Evolutionary conservation across 1,284 basidiomycete genomes (phyloP).

Genomic region (Austroboletus niveus): DNA sequence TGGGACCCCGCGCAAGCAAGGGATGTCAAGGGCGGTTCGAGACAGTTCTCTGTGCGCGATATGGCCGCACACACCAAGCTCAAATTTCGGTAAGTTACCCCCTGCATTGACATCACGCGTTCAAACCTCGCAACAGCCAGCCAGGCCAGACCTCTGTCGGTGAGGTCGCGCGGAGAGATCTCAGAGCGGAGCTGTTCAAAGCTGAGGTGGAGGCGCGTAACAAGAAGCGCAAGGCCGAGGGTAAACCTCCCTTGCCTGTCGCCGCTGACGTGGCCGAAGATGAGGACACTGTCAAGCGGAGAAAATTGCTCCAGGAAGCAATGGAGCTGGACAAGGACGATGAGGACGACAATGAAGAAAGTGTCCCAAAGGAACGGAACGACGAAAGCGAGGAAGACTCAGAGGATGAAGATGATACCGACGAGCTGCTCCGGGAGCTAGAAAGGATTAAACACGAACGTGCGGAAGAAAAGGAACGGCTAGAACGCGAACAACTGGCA

Average conservation of each 20-base stretch:
- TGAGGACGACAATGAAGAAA: constrained; percentile 61
- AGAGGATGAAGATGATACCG: constrained; percentile 77
- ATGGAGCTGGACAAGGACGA: constrained; percentile 86
- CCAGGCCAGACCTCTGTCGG: constrained; percentile 76
- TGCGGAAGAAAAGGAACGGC: constrained; percentile 85
- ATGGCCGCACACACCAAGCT: constrained; percentile 94
- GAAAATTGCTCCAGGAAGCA: constrained; percentile 81
- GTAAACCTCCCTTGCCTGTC: constrained; percentile 48
- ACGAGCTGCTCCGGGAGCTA: constrained; percentile 87
- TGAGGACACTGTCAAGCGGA: constrained; percentile 70
- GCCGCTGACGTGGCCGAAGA: constrained; percentile 41
- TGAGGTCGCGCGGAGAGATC: constrained; percentile 78
- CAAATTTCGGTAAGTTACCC: constrained; percentile 75
- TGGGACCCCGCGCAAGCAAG: constrained; percentile 87
- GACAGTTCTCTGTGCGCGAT: constrained; percentile 86
- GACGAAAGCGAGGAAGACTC: constrained; percentile 40
- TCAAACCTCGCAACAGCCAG: constrained; percentile 46
- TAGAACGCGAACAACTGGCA: constrained; percentile 74
- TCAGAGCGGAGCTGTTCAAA: constrained; percentile 75
- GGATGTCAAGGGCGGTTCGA: constrained; percentile 83
- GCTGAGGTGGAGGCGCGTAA: constrained; percentile 84
- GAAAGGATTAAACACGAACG: constrained; percentile 95
- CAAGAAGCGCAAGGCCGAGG: constrained; percentile 88
- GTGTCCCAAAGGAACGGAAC: constrained; percentile 36
- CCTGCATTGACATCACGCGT: neutral